These are phyloP conservation scores for Mycena venus DNA, from an alignment of 768 basidiomycete genomes.

Conservation along the genomic window DNA sequence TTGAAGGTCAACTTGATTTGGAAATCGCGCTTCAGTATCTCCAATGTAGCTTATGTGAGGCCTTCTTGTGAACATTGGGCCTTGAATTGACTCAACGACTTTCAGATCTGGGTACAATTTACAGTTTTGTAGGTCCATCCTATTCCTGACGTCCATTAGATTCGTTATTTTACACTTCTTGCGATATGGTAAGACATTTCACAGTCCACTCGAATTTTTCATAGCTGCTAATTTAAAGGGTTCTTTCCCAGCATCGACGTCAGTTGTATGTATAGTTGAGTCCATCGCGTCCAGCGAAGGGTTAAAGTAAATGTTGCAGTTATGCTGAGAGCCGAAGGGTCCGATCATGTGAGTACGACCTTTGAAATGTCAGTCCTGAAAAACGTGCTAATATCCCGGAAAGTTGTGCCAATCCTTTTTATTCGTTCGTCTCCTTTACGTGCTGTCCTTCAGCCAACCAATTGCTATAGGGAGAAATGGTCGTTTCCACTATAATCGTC, in stretches of 20 bases:
- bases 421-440: neutral
- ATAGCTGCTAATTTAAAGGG: too few relatives aligned
- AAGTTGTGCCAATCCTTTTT: slow-evolving; percentile 17
- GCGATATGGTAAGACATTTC: neutral
- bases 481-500: slow-evolving; percentile 1
- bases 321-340: slow-evolving; percentile 10
- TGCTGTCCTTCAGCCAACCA: neutral
- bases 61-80: neutral
- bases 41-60: slow-evolving; percentile 17
- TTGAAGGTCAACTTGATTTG: slow-evolving; percentile 16
- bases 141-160: neutral
- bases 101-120: slow-evolving; percentile 10
- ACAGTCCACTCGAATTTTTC: too few relatives aligned
- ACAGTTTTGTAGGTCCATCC: neutral
- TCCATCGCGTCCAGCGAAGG: neutral
- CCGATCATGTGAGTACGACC: slow-evolving; percentile 2
- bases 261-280: neutral
- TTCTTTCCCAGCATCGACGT: slow-evolving; percentile 7
- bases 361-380: neutral
- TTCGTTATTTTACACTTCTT: slow-evolving; percentile 24
- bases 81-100: neutral
- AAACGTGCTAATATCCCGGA: neutral
- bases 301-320: neutral
- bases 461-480: neutral
- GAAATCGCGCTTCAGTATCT: slow-evolving; percentile 3